Base-by-base conservation (phyloP, 139 green algal genomes). In the Mesotaenium endlicherianum region DNA sequence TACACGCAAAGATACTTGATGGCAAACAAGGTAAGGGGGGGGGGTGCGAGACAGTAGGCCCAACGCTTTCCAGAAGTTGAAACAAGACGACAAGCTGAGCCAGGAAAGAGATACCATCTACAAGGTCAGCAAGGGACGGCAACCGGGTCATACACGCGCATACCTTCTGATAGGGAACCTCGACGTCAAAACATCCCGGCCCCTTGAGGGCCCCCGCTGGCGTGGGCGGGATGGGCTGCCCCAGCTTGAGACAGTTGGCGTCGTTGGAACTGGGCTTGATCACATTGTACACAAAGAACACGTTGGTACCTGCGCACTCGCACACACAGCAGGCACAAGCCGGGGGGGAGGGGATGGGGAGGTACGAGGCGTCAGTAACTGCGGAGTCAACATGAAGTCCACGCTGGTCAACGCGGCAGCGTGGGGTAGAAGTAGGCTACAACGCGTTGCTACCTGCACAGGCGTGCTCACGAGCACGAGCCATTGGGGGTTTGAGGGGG, bases 201-300 rank as follows among this genome's bases (percentile, higher is more conserved):
- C 5, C 14, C 16, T 11, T 44, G 20, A 34, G 53, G 40, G 14
- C 64, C 11, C 16, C 40, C 16, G 64, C 40, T 47, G 11, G 20
- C 5, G 11, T 5, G 5, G 11, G 14, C 11, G 70, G 70, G 5
- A 78, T 30, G 43, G 70, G 70, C 17, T 39, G 11, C 11, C 70
- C 70, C 70, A 67, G 44, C 44, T 6, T 86, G 40, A 80, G 40
- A n/a, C 44, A 14, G 60, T 91, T 78, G 1, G 69, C 38, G 36
- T 55, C 74, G 38, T 47, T 88, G 0, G 49, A n/a, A 26, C n/a
- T 16, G 2, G 82, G 80, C 41, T 70, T 38, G 1, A 91, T 81
- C 0, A 90, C 71, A n/a, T 90, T 86, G 44, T 84, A 77, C 0
- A 92, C 90, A 82, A 92, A 93, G 58, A 90, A 93, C 41, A 77